Evolutionary conservation across 2,329 filamentous ascomycete genomes (phyloP).

Genomic region (Podosphaera fusca): DNA sequence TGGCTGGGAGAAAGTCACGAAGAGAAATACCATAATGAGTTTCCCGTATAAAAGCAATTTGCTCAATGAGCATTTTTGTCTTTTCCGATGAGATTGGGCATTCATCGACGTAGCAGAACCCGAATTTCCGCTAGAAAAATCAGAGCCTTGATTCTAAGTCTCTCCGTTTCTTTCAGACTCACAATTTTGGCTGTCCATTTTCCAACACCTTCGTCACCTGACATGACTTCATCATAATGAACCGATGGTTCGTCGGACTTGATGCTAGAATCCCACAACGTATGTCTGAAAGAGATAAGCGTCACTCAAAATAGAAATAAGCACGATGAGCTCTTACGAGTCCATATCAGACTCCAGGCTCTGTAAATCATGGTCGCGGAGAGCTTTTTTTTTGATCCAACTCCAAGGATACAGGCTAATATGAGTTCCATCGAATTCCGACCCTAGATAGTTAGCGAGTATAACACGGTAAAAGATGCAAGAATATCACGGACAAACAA

Average conservation of each 20-base stretch:
- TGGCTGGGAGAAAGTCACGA: conserved; percentile 1
- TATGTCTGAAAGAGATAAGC: conserved; percentile 13
- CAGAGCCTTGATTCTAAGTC: background rate
- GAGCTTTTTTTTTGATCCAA: conserved; percentile 27
- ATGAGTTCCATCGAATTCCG: conserved; percentile 33
- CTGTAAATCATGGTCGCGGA: conserved; percentile 9
- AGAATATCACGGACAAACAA: conserved; percentile 24
- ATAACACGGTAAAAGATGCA: background rate
- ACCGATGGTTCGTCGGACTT: conserved; percentile 31
- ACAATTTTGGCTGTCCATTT: conserved; percentile 43
- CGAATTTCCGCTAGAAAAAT: conserved; percentile 34
- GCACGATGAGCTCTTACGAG: conserved; percentile 12
- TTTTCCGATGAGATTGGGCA: conserved; percentile 46
- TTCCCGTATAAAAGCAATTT: conserved; percentile 65
- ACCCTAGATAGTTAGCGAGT: conserved; percentile 22
- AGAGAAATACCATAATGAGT: conserved; percentile 59
- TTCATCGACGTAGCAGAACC: conserved; percentile 55
- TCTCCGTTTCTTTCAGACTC: conserved; percentile 8
- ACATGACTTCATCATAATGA: conserved; percentile 36
- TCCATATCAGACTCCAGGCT: background rate
- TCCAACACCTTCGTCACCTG: conserved; percentile 28
- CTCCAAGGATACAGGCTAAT: conserved; percentile 40
- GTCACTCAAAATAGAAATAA: conserved; percentile 1
- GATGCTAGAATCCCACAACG: conserved; percentile 19
- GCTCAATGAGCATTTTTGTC: conserved; percentile 52